A percentile compares a stretch with the other conserved stretches of the same genome.
phyloP scores from a whole-genome alignment of 1,139 yeast species.

The Pichia sp. region DNA sequence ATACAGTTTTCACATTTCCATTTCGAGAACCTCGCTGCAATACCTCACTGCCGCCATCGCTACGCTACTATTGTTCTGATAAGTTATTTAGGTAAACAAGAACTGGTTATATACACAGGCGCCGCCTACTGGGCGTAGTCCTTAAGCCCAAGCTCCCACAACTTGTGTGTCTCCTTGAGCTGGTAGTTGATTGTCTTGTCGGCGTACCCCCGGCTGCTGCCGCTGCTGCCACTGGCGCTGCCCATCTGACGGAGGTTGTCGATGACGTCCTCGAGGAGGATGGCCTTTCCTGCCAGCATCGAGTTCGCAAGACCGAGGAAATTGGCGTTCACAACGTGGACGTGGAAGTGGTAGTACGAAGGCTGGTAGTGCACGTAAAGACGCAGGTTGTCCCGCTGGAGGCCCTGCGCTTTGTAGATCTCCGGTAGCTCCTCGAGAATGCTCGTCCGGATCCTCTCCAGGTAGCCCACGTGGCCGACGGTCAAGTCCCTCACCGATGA shows the following conservation, averaged over 20 bases:
- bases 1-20: not conserved
- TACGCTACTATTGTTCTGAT: not conserved
- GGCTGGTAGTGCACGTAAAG: conserved; percentile 91
- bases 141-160: conserved; percentile 49
- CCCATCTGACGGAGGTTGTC: conserved; percentile 59
- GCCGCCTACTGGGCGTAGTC: conserved; percentile 11
- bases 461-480: conserved; percentile 50
- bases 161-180: conserved; percentile 72
- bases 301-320: conserved; percentile 75
- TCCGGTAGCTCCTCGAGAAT: conserved; percentile 47
- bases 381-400: conserved; percentile 51
- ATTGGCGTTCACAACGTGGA: conserved; percentile 76
- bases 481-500: conserved; percentile 72
- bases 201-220: conserved; percentile 38
- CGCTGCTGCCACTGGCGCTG: conserved; percentile 30
- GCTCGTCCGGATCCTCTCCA: conserved; percentile 42
- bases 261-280: conserved; percentile 75
- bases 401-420: conserved; percentile 35
- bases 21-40: not conserved
- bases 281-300: conserved; percentile 73
- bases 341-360: conserved; percentile 89
- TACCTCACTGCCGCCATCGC: not conserved
- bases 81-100: too few relatives aligned
- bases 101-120: not conserved
- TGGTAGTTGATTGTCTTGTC: conserved; percentile 47